Percentiles rank a stretch among this genome's conserved stretches.
Evolutionary conservation across 2,329 filamentous ascomycete species (phyloP).

Genomic region (Fusarium virguliforme): DNA sequence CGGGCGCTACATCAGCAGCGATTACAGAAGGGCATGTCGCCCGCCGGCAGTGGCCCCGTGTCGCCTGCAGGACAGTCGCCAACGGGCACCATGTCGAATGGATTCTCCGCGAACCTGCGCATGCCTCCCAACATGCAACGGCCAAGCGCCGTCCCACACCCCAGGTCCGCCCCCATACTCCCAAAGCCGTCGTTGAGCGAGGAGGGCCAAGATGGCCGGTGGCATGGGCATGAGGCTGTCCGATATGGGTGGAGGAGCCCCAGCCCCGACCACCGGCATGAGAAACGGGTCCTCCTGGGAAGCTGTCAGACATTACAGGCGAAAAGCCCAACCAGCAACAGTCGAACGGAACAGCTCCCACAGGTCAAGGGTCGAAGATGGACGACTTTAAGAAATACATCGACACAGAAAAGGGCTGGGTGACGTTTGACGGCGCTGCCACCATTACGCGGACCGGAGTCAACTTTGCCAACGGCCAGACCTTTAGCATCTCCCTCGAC

Average conservation of each 20-base stretch:
- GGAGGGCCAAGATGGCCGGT: constrained; percentile 66
- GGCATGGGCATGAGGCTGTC: constrained; percentile 70
- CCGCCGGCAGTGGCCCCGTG: constrained; percentile 49
- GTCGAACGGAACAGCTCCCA: constrained; percentile 55
- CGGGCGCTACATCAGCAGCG: constrained; percentile 64
- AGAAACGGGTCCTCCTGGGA: constrained; percentile 58
- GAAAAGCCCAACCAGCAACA: constrained; percentile 36
- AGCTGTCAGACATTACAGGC: constrained; percentile 61
- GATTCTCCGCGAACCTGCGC: constrained; percentile 62
- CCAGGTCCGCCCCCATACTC: constrained; percentile 68
- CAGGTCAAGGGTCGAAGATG: constrained; percentile 65
- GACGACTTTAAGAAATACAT: constrained; percentile 83
- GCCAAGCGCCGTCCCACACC: constrained; percentile 66
- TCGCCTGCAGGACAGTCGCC: constrained; percentile 55
- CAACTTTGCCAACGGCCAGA: constrained; percentile 90
- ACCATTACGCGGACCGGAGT: constrained; percentile 91
- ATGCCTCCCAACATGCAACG: constrained; percentile 61
- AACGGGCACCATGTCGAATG: constrained; percentile 59
- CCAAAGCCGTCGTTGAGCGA: constrained; percentile 75
- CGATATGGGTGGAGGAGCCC: constrained; percentile 59
- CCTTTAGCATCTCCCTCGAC: constrained; percentile 94
- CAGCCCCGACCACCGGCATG: constrained; percentile 46
- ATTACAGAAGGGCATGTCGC: constrained; percentile 62
- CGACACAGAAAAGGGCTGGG: constrained; percentile 89
- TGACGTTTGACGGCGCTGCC: constrained; percentile 95